A percentile compares a stretch with the other conserved stretches of the same genome.
Evolutionary conservation across 495 filamentous ascomycete species (phyloP).

Genomic region (Polyplosphaeria fusca): DNA sequence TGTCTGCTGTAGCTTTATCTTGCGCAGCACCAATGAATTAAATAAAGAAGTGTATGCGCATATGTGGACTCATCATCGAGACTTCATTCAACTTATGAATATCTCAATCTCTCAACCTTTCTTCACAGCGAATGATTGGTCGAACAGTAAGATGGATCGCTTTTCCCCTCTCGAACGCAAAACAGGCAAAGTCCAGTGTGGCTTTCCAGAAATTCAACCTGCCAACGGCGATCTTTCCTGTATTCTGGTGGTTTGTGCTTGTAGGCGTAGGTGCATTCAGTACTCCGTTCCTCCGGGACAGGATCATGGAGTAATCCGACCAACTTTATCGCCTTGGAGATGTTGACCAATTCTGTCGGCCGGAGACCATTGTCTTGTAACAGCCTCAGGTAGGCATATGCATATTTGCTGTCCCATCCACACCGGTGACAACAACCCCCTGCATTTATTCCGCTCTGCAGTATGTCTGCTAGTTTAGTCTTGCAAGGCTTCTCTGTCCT

Average conservation of each 20-base stretch:
- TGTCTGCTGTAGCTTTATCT: neutral
- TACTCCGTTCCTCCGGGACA: neutral
- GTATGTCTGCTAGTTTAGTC: neutral
- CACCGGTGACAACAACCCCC: neutral
- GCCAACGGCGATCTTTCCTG: neutral
- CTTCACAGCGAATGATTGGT: neutral
- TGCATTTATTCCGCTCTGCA: neutral
- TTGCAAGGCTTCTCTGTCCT: neutral
- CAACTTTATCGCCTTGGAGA: neutral
- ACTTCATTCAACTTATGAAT: neutral
- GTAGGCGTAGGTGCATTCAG: neutral
- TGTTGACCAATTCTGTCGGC: neutral
- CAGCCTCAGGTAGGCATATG: neutral
- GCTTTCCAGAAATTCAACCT: neutral
- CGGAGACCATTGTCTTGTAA: neutral
- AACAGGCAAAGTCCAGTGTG: neutral
- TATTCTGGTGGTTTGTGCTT: neutral
- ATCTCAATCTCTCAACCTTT: neutral
- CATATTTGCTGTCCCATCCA: neutral
- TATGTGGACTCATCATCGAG: too few relatives aligned
- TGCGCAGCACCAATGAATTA: too few relatives aligned
- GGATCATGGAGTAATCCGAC: neutral
- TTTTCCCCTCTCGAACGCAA: neutral
- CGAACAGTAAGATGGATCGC: neutral
- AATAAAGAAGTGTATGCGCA: too few relatives aligned